phyloP scores from a whole-genome alignment of 345 rosid species.

The Salix viminalis region DNA sequence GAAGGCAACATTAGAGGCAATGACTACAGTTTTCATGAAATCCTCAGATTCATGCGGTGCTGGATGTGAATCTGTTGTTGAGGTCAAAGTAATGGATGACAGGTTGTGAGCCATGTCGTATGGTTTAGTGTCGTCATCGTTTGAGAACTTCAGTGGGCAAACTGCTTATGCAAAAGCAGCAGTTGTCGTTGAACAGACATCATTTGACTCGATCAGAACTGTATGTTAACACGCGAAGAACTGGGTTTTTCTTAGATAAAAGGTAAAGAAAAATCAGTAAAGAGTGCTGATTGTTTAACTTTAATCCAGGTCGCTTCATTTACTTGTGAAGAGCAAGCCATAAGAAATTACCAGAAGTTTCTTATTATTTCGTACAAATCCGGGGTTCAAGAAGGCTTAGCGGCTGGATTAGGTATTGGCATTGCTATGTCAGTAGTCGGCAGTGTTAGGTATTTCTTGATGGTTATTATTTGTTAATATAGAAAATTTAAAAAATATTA shows the following conservation, averaged over 20 bases:
- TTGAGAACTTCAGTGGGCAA: neutral
- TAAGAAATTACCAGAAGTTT: slow-evolving; percentile 43
- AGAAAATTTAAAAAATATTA: no score
- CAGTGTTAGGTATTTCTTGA: no score
- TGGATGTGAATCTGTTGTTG: neutral
- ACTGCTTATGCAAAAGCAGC: slow-evolving; percentile 74
- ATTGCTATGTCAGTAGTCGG: neutral
- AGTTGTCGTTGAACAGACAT: slow-evolving; percentile 61
- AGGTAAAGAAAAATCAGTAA: neutral
- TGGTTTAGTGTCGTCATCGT: neutral
- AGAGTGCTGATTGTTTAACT: neutral
- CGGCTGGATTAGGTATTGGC: slow-evolving; percentile 58
- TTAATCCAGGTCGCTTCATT: slow-evolving; percentile 63
- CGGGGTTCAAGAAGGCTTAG: slow-evolving; percentile 49
- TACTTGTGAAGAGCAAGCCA: slow-evolving; percentile 60
- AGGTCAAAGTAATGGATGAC: neutral
- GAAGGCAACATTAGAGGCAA: neutral
- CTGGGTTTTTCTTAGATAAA: neutral
- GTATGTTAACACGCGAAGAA: slow-evolving; percentile 31
- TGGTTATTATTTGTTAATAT: no score
- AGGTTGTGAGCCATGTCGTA: neutral
- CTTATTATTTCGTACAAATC: slow-evolving; percentile 47
- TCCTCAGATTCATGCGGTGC: neutral
- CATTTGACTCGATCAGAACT: slow-evolving; percentile 66
- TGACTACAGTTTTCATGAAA: neutral